phyloP scores from a whole-genome alignment of 352 stramenopile genomes.

The Peronospora belbahrii region DNA sequence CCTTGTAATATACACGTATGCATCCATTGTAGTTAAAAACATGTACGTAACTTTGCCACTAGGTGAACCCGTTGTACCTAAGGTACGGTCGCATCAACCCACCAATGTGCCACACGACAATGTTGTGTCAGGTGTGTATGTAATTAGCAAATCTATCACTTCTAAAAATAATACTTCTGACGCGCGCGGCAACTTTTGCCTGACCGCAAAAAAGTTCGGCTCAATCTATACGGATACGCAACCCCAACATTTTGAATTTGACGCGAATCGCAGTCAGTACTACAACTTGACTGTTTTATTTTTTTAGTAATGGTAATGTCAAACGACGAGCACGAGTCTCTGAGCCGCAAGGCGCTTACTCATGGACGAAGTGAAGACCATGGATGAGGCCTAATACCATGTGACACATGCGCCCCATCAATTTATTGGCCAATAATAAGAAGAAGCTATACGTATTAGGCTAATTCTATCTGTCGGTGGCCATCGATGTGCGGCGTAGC shows the following conservation, averaged over 20 bases:
- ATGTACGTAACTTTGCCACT: too few species aligned
- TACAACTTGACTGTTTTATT: background rate
- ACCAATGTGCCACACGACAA: too few species aligned
- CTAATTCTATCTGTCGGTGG: slow-evolving; percentile 50
- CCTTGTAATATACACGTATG: too few species aligned
- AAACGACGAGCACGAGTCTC: slow-evolving; percentile 24
- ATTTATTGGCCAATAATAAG: slow-evolving; percentile 33
- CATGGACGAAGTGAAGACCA: slow-evolving; percentile 23
- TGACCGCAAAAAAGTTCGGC: slow-evolving; percentile 18
- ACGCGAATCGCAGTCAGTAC: background rate
- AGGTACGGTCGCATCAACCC: too few species aligned
- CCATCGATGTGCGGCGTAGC: slow-evolving; percentile 41
- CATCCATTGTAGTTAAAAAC: too few species aligned
- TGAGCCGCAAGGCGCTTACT: slow-evolving; percentile 28
- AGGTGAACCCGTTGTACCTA: too few species aligned
- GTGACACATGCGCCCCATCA: slow-evolving; percentile 21
- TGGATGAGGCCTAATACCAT: slow-evolving; percentile 17
- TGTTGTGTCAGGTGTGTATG: too few species aligned
- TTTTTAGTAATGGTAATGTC: slow-evolving; percentile 12
- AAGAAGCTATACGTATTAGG: slow-evolving; percentile 39
- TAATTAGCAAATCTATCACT: too few species aligned
- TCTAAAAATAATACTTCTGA: slow-evolving; percentile 1
- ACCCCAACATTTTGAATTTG: slow-evolving; percentile 17
- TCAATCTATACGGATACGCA: slow-evolving; percentile 1
- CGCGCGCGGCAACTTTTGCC: slow-evolving; percentile 25